phyloP scores from a whole-genome alignment of 2,329 filamentous ascomycete species.

The Sarocladiaceae sp. region DNA sequence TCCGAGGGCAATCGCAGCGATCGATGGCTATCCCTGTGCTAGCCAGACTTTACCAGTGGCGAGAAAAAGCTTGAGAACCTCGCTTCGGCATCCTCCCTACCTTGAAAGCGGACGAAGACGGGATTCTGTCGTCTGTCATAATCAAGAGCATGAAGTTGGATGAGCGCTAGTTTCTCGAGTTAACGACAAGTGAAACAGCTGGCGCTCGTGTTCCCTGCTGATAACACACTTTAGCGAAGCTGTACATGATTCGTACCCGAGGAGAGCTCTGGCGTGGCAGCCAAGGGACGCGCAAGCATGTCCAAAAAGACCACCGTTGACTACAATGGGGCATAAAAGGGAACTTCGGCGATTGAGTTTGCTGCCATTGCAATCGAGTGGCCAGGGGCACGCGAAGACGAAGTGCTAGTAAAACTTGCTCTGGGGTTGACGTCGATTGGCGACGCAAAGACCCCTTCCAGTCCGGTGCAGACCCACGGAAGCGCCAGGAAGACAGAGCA shows the following conservation, averaged over 20 bases:
- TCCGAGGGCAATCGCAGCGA: slow-evolving; percentile 2
- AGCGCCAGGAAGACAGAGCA: slow-evolving; percentile 1
- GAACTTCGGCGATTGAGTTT: slow-evolving; percentile 4
- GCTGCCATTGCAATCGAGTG: not conserved
- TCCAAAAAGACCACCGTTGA: not conserved
- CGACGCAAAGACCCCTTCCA: too few species aligned
- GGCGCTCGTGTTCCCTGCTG: slow-evolving; percentile 1
- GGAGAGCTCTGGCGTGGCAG: not conserved
- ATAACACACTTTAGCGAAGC: not conserved
- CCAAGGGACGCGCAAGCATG: slow-evolving; percentile 6
- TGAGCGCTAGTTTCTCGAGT: not conserved
- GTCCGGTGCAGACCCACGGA: slow-evolving; percentile 1
- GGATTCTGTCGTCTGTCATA: not conserved
- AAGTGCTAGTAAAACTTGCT: too few species aligned
- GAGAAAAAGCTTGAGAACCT: not conserved
- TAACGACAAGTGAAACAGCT: not conserved
- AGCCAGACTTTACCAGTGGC: too few species aligned
- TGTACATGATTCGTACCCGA: slow-evolving; percentile 1
- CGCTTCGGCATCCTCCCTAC: not conserved
- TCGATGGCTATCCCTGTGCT: not conserved
- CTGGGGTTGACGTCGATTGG: slow-evolving; percentile 1
- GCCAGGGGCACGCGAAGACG: slow-evolving; percentile 5
- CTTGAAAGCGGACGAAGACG: not conserved
- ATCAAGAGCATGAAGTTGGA: not conserved
- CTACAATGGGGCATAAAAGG: not conserved